Evolutionary conservation across 352 stramenopile species (phyloP).

Genomic region (Pythium plurisporium): DNA sequence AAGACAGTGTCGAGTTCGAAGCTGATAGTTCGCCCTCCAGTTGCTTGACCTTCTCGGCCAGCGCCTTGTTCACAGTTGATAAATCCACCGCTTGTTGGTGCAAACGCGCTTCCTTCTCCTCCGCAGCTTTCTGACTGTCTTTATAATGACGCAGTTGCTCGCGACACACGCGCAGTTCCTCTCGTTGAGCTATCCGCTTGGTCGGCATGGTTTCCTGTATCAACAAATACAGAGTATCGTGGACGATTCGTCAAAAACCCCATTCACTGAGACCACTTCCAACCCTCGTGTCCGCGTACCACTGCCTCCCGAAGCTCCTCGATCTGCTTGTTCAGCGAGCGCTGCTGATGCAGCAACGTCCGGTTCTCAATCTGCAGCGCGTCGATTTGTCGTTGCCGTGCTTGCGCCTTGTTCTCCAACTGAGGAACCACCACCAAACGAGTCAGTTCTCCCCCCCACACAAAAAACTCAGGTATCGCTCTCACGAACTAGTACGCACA

Average conservation of each 20-base stretch:
- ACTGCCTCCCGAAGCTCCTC: constrained; percentile 56
- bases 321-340: constrained; percentile 47
- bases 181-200: constrained; percentile 42
- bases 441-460: background rate
- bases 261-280: too few species aligned
- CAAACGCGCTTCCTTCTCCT: constrained; percentile 41
- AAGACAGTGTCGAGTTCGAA: background rate
- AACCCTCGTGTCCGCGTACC: constrained; percentile 20
- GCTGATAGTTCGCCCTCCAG: constrained; percentile 26
- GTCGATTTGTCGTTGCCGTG: constrained; percentile 60
- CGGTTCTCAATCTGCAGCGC: constrained; percentile 55
- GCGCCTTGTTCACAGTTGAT: constrained; percentile 45
- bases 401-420: constrained; percentile 63
- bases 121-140: constrained; percentile 38
- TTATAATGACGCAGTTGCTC: constrained; percentile 57
- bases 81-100: constrained; percentile 63
- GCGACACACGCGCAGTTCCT: constrained; percentile 63
- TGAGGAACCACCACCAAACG: constrained; percentile 7
- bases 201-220: constrained; percentile 45
- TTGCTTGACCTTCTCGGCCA: constrained; percentile 39
- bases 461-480: too few species aligned
- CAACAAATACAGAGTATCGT: too few species aligned
- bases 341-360: constrained; percentile 50
- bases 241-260: too few species aligned
- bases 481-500: constrained; percentile 25